phyloP scores from a whole-genome alignment of 495 filamentous ascomycete genomes.

The Trichoderma erinaceum region DNA sequence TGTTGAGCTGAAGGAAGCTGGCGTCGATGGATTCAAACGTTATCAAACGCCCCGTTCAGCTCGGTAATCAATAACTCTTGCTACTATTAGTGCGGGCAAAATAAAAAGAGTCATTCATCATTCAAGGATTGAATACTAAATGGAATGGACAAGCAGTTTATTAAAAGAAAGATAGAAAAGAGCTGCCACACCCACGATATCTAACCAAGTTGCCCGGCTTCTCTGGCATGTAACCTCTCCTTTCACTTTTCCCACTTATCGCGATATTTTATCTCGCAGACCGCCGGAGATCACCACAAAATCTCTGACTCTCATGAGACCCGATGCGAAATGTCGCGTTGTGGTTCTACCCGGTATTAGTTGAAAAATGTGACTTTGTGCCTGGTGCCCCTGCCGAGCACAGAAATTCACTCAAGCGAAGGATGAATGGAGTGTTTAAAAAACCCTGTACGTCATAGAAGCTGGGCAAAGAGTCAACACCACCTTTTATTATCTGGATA shows the following conservation, averaged over 20 bases:
- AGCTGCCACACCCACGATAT: too few relatives aligned
- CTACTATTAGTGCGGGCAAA: too few relatives aligned
- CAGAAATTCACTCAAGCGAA: background rate
- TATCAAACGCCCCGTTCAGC: background rate
- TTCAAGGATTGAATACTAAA: too few relatives aligned
- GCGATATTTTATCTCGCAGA: too few relatives aligned
- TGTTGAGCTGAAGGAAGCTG: background rate
- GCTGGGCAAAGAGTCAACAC: background rate
- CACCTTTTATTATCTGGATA: background rate
- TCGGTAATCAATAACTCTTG: too few relatives aligned
- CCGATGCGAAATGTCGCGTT: background rate
- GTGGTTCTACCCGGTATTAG: background rate
- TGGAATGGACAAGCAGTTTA: too few relatives aligned
- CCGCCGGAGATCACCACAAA: background rate
- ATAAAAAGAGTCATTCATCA: too few relatives aligned
- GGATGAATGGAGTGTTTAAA: background rate
- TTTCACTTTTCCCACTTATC: too few relatives aligned
- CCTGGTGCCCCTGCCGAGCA: slow-evolving; percentile 6
- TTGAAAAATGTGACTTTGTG: background rate
- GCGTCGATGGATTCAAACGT: background rate
- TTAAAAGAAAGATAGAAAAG: too few relatives aligned
- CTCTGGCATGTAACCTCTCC: too few relatives aligned
- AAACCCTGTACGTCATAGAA: background rate
- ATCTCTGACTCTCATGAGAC: slow-evolving; percentile 1
- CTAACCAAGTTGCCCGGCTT: too few relatives aligned